Base-by-base conservation (phyloP, 1,284 basidiomycete species). In the Naganishia albida region DNA sequence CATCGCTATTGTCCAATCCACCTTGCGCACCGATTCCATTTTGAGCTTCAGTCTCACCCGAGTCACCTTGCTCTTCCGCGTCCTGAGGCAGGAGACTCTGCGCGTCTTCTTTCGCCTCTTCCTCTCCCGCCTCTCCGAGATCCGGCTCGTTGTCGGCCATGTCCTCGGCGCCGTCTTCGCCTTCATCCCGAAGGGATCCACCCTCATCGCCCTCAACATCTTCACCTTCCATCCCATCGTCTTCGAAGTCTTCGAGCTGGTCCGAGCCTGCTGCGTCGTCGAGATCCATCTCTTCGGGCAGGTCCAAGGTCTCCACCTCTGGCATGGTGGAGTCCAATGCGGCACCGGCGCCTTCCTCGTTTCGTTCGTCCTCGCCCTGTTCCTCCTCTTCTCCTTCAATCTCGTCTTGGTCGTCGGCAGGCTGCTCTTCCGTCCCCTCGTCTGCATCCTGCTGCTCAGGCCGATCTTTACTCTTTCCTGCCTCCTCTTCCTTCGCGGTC, bases 231-330 rank as follows among this genome's bases (percentile, higher is more conserved):
- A 77, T 69, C 10, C 79, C 80, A 52, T 80, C 79, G n/a, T 83
- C 80, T 15, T 79, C 78, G n/a, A 52, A 62, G 38, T 81, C 81
- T 34, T 79, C 78, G 20, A 80, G 79, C 68, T 80, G 77, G 18
- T 79, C 75, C 62, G 69, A 68, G 28, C 79, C 77, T 23, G 80
- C 80, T 50, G 79, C 80, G 43, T 81, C 80, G 40, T 75, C 86
- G 7, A 94, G 78, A 65, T 91, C 82, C 76, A 94, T 82, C 70
- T 92, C 87, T 43, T 93, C 90, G 0, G 92, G 92, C 16, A 94
- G 82, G 72, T 94, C 89, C 56, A 95, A 83, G 3, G 86, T 87
- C 62, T 93, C 83, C 7, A 86, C 87, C 71, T 93, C 89, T 25
- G 84, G 86, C 62, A 90, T 78, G 67, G 86, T 82, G 26, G 89